phyloP scores from a whole-genome alignment of 768 basidiomycete species.

The Amylocystis lapponica region DNA sequence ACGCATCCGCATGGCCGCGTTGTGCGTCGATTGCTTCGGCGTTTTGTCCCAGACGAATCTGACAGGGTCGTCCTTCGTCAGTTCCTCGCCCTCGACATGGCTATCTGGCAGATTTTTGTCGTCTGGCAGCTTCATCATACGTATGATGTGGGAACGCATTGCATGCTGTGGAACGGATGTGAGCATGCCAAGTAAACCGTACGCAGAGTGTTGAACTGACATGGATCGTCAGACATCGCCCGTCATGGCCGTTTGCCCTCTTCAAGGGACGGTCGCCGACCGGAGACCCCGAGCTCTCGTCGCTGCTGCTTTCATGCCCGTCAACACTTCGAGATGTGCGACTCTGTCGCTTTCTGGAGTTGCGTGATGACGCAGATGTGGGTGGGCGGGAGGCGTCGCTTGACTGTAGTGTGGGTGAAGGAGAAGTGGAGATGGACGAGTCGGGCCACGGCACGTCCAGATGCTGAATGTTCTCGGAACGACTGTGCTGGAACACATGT shows the following conservation, averaged over 20 bases:
- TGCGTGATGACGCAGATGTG: too few species aligned
- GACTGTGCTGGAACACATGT: background rate
- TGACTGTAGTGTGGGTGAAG: constrained; percentile 7
- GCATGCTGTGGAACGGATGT: constrained; percentile 45
- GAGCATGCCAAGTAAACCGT: background rate
- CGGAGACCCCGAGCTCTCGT: constrained; percentile 31
- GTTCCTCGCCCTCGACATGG: constrained; percentile 46
- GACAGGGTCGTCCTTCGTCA: constrained; percentile 47
- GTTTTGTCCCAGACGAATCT: constrained; percentile 82
- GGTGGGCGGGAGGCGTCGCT: too few species aligned
- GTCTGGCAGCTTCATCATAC: constrained; percentile 47
- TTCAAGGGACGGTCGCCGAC: constrained; percentile 29
- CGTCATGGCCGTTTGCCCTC: constrained; percentile 58
- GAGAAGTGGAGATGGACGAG: background rate
- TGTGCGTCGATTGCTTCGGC: constrained; percentile 67
- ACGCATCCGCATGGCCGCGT: constrained; percentile 63
- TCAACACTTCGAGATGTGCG: too few species aligned
- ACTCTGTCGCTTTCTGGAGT: too few species aligned
- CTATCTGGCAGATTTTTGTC: constrained; percentile 59
- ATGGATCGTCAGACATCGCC: constrained; percentile 60
- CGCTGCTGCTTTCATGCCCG: constrained; percentile 25
- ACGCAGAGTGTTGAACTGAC: constrained; percentile 29
- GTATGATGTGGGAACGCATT: constrained; percentile 61
- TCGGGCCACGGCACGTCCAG: background rate
- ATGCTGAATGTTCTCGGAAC: background rate